Evolutionary conservation across 345 rosid genomes (phyloP).

Genomic region (Pugionium dolabratum): DNA sequence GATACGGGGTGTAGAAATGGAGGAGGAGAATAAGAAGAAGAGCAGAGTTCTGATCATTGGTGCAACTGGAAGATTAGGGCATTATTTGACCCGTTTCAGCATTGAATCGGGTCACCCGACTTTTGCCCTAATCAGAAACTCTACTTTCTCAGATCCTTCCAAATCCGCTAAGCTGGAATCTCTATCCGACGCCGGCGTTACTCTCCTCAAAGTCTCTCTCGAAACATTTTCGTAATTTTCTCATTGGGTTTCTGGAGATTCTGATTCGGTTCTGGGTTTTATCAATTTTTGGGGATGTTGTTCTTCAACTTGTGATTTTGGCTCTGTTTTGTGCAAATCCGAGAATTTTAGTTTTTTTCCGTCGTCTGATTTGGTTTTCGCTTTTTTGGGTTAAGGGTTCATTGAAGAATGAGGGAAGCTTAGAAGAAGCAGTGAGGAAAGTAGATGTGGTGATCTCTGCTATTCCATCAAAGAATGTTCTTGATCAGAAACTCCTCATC

Average conservation of each 20-base stretch:
- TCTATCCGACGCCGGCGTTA: constrained; percentile 56
- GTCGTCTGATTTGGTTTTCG: constrained; percentile 1
- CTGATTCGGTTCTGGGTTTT: neutral
- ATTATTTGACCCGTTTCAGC: constrained; percentile 55
- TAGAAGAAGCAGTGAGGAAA: constrained; percentile 63
- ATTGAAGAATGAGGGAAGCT: constrained; percentile 63
- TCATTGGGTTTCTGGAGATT: neutral
- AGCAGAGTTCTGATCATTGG: constrained; percentile 73
- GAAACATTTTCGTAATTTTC: neutral
- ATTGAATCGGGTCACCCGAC: constrained; percentile 58
- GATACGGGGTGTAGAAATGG: constrained; percentile 4
- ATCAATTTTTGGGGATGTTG: neutral
- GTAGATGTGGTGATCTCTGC: constrained; percentile 83
- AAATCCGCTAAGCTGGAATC: constrained; percentile 48
- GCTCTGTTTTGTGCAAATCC: neutral
- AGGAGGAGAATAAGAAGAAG: constrained; percentile 41
- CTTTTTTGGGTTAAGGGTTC: constrained; percentile 51
- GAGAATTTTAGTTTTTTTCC: neutral
- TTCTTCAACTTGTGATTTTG: no score
- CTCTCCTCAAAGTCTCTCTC: constrained; percentile 55
- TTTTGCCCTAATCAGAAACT: constrained; percentile 56
- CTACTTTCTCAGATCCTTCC: constrained; percentile 50
- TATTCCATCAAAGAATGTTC: constrained; percentile 63
- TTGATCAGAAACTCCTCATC: constrained; percentile 67
- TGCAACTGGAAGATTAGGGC: constrained; percentile 69